Evolutionary conservation across 495 filamentous ascomycete species (phyloP), one percentile per base, ranked within the genome.

Genomic region (Xylaria venustula): DNA sequence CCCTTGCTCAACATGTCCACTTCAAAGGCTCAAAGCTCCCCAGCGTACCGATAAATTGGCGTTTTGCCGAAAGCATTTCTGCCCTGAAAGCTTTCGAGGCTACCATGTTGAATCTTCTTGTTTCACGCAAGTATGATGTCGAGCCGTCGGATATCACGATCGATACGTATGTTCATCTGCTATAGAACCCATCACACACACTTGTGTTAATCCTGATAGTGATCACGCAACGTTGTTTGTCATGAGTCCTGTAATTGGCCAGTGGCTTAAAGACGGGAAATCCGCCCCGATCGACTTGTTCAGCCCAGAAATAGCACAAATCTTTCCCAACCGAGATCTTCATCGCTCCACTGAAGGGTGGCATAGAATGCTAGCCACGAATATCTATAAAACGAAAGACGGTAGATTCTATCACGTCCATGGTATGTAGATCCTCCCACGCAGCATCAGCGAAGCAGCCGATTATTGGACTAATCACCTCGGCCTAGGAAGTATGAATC

Each of bases 301-400:
- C 44, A 14, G 32, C 46, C 1, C 32, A 11, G 19, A 62, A 20
- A 49, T 56, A 17, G 3, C 30, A 8, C 22, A 1, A 4, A 15
- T 54, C 7, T 62, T 62, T 15, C 59, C 59, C 15, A 20, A 41
- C 12, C 23, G 11, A 30, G 63, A 62, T 34, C 20, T 65, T 8
- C 61, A 67, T 57, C 51, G 61, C 11, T 36, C 20, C 19, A 14
- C 25, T 4, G 57, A 30, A 20, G 62, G 55, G 8, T 17, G 46
- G 2, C 56, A 67, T 11, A 51, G 64, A 22, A 42, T 22, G 6
- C 47, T 67, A 15, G 58, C 54, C 11, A 83, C 81, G 0, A 84
- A 83, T 63, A 79, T 84, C 28, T 84, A 85, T 58, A 64, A 69
- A 47, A 79, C 75, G 5, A 80, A 77, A 58, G 79, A 84, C 57